A percentile compares a stretch with the other conserved stretches of the same genome.
These are phyloP conservation scores for Pseudogymnoascus sp. DNA, from an alignment of 2,329 filamentous ascomycete genomes.

Conservation along the genomic window DNA sequence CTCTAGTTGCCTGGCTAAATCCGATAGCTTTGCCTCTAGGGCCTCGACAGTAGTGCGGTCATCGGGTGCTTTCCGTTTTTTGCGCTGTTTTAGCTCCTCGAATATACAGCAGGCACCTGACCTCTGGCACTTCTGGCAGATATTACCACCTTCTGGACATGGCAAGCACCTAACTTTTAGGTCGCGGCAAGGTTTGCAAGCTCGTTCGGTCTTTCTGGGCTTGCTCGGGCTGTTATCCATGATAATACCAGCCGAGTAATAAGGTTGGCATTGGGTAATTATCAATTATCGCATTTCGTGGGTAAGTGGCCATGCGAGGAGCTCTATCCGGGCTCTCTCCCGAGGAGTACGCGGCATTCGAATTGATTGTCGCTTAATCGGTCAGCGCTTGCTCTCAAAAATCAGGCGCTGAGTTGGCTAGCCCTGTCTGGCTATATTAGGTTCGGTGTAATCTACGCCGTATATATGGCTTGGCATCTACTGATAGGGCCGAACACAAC, in stretches of 20 bases:
- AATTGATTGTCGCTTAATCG: background rate
- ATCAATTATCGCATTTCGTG: background rate
- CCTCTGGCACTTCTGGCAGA: background rate
- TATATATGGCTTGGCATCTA: background rate
- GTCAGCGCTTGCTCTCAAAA: background rate
- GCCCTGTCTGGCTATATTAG: background rate
- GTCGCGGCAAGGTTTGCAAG: background rate
- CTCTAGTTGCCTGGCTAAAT: background rate
- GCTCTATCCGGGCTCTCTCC: background rate
- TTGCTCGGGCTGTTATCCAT: background rate
- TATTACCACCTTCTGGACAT: background rate
- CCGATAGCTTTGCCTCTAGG: background rate
- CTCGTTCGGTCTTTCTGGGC: background rate
- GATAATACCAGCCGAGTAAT: background rate
- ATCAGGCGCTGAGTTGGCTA: background rate
- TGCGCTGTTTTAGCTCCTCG: background rate
- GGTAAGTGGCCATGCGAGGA: background rate
- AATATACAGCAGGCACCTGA: conserved; percentile 4
- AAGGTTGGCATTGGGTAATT: background rate
- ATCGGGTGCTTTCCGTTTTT: background rate
- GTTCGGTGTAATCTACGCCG: background rate
- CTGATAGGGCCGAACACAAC: conserved; percentile 3
- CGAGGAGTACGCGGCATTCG: background rate
- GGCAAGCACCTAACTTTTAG: conserved; percentile 2
- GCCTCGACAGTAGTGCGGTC: background rate